phyloP scores from a whole-genome alignment of 129 eudicot genomes.

The Cynara cardunculus region DNA sequence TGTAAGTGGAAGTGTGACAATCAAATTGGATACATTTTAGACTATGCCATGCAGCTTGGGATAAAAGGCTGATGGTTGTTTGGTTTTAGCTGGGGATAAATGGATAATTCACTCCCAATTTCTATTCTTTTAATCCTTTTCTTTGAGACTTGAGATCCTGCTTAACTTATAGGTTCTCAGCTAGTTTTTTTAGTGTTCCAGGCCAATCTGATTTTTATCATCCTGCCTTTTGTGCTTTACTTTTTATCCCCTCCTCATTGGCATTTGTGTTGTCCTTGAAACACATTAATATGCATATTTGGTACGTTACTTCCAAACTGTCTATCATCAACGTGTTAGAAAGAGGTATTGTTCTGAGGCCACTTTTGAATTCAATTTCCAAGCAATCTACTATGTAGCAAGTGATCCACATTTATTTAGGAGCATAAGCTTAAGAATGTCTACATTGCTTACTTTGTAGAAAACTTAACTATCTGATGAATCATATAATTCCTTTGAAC shows the following conservation, averaged over 20 bases:
- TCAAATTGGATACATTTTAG: background rate
- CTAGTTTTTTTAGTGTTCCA: background rate
- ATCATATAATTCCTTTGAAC: background rate
- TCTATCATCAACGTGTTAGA: background rate
- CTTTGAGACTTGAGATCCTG: background rate
- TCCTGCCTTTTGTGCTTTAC: background rate
- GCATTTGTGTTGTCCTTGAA: background rate
- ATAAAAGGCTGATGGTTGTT: constrained; percentile 13
- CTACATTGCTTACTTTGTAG: background rate
- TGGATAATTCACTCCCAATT: background rate
- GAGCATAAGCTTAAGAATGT: background rate
- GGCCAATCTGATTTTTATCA: background rate
- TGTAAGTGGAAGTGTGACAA: background rate
- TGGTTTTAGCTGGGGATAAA: background rate
- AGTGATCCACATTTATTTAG: background rate
- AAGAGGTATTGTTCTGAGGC: background rate
- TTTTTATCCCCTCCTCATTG: background rate
- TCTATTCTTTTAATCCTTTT: background rate
- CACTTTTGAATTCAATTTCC: background rate
- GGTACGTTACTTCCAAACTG: background rate
- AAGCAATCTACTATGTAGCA: background rate
- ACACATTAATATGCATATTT: background rate
- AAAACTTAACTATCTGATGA: background rate
- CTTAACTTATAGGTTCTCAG: background rate
- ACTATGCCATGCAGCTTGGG: background rate